Base-by-base conservation (phyloP, 2,329 filamentous ascomycete genomes). In the Clonostachys rosea region DNA sequence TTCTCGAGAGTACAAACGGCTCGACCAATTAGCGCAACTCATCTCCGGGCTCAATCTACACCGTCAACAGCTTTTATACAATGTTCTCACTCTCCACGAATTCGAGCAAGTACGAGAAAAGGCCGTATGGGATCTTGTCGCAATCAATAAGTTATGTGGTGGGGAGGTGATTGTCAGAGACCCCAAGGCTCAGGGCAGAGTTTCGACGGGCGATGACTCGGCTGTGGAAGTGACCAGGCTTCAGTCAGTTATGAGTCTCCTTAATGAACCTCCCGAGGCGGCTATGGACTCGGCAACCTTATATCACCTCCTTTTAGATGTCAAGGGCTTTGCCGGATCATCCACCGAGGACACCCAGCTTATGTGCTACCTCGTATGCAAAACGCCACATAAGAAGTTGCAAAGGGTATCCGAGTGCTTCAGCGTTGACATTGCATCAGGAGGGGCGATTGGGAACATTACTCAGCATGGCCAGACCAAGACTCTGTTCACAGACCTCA, bases 91-190 rank as follows among this genome's bases (percentile, higher is more conserved):
- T 0, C 79, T 81, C 20, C 84, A 88, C 64, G 94, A 99, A 68
- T 84, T 95, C 59, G 75, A 81, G n/a, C 74, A 71, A 36, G 72
- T 97, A 50, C 85, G 94, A 50, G 89, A 96, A 63, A 86, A 87
- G 63, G 95, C 91, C 0, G 91, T 99, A 1, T 99, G 95, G 94
- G 90, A 96, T 59, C 73, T 99, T 44, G 92, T 97, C 4, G 83
- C 80, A 40, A 92, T 92, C 41, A 99, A 99, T 70, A 97, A 96
- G 69, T 80, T 97, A 59, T 86, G 96, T 47, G 90, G 85, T 51
- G 90, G 90, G 44, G 91, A 97, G 62, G 87, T 99, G 43, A 96
- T 99, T 62, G 94, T 99, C 49, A 84, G 94, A 33, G 94, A 95
- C 65, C 90, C 94, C 3, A 79, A 78, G 17, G 84, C 91, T 61